phyloP scores from a whole-genome alignment of 2,329 filamentous ascomycete species.

The Emmonsia crescens region DNA sequence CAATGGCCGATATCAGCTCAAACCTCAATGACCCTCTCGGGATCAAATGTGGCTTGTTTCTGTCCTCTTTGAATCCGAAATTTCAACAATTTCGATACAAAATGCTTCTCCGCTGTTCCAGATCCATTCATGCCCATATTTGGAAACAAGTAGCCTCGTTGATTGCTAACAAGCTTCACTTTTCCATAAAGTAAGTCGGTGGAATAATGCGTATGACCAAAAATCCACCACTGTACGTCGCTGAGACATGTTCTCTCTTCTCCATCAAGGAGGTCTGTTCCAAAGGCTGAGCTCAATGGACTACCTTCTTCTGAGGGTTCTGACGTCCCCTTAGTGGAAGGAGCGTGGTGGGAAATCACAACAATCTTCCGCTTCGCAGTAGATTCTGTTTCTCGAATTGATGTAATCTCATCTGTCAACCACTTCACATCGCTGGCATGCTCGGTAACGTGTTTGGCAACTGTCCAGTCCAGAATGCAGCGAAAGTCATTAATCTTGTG shows the following conservation, averaged over 20 bases:
- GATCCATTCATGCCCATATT: background rate
- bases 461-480: constrained; percentile 41
- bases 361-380: constrained; percentile 23
- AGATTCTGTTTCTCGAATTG: constrained; percentile 6
- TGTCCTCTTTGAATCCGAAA: background rate
- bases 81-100: background rate
- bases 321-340: constrained; percentile 37
- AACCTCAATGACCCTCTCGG: background rate
- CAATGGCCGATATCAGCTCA: background rate
- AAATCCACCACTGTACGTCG: constrained; percentile 29
- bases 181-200: constrained; percentile 25
- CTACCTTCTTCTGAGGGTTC: constrained; percentile 37
- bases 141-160: constrained; percentile 25
- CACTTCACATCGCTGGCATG: constrained; percentile 41
- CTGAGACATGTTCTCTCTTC: constrained; percentile 3
- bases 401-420: constrained; percentile 32
- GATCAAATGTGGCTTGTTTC: background rate
- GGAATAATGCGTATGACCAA: constrained; percentile 33
- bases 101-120: background rate
- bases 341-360: constrained; percentile 47
- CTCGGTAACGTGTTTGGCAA: constrained; percentile 38
- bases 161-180: constrained; percentile 30
- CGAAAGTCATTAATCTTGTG: constrained; percentile 43
- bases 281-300: constrained; percentile 32
- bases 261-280: constrained; percentile 34